Evolutionary conservation across 805 yeast species (phyloP), one percentile per base, ranked within the genome.

Genomic region (Starmerella bombicola): DNA sequence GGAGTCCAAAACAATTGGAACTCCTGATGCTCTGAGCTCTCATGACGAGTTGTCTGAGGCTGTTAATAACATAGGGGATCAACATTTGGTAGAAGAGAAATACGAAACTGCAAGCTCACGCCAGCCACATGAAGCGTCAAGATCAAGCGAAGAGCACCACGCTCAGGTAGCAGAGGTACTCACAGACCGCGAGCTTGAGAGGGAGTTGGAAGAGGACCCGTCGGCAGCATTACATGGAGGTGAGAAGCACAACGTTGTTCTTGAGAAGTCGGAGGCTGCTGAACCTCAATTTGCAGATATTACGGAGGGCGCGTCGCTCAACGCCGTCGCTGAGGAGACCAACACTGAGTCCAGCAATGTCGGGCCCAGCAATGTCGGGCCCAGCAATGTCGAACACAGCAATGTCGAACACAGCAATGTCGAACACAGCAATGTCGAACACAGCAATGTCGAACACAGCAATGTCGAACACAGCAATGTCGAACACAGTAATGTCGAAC

Each of bases 251-350:
- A 17, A 19, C 22, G 44, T 41, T 7, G 28, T 31, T 4, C 33
- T 38, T 15, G 35, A 42, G 30, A 23, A 33, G 30, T 29, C 21
- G 12, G 26, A 20, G 12, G 13, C 26, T 8, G 33, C 19, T 3
- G 37, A 41, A 28, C 39, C 45, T 7, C 38, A 33, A 17, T 10
- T 18, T 7, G 42, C 44, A 5, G 37, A 30, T 16, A 30, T 35
- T 17, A 30, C 33, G 12, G 24, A 24, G n/a, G 30, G 30, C 18
- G 33, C n/a, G n/a, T n/a, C n/a, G n/a, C n/a, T n/a, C n/a, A n/a
- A n/a, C n/a, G n/a, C n/a, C n/a, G n/a, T n/a, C n/a, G n/a, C n/a
- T n/a, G n/a, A n/a, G n/a, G n/a, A n/a, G n/a, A n/a, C n/a, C n/a
- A n/a, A n/a, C n/a, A n/a, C n/a, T n/a, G n/a, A n/a, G n/a, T n/a